These are phyloP conservation scores for Corymbia citriodora DNA, from an alignment of 441 rosid genomes.

Conservation along the genomic window DNA sequence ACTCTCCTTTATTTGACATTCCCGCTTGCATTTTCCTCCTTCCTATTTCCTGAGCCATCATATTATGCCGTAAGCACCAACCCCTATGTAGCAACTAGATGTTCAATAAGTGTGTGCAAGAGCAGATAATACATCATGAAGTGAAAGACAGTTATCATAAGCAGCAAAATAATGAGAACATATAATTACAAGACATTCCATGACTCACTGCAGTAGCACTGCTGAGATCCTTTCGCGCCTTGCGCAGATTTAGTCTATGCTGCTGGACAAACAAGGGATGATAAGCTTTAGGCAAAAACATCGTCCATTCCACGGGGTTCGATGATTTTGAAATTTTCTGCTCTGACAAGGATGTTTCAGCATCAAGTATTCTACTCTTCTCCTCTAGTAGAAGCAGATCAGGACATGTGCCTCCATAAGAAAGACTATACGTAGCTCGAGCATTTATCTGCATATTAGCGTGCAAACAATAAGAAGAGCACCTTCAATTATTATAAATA, in stretches of 20 bases:
- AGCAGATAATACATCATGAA: background rate
- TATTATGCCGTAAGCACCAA: background rate
- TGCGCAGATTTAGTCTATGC: slow-evolving; percentile 56
- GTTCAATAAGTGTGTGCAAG: background rate
- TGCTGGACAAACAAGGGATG: slow-evolving; percentile 89
- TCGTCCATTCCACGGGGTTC: slow-evolving; percentile 46
- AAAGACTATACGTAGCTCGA: slow-evolving; percentile 76
- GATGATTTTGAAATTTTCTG: slow-evolving; percentile 24
- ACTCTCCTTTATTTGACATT: slow-evolving; percentile 10
- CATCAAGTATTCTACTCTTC: slow-evolving; percentile 20
- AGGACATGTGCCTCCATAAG: slow-evolving; percentile 76
- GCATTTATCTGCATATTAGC: slow-evolving; percentile 64
- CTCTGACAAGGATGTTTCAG: slow-evolving; percentile 22
- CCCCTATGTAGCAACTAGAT: background rate
- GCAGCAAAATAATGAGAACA: background rate
- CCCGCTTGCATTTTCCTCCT: slow-evolving; percentile 30
- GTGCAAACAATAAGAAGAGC: background rate
- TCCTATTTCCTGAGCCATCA: slow-evolving; percentile 27
- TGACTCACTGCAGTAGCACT: slow-evolving; percentile 52
- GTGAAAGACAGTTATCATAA: background rate
- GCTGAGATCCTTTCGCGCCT: slow-evolving; percentile 39
- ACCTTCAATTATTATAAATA: background rate
- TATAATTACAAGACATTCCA: background rate
- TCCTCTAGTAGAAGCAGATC: slow-evolving; percentile 51
- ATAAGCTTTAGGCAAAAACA: slow-evolving; percentile 77